These are phyloP conservation scores for Phlebiopsis flavidoalba DNA, from an alignment of 768 basidiomycete species.

Conservation along the genomic window DNA sequence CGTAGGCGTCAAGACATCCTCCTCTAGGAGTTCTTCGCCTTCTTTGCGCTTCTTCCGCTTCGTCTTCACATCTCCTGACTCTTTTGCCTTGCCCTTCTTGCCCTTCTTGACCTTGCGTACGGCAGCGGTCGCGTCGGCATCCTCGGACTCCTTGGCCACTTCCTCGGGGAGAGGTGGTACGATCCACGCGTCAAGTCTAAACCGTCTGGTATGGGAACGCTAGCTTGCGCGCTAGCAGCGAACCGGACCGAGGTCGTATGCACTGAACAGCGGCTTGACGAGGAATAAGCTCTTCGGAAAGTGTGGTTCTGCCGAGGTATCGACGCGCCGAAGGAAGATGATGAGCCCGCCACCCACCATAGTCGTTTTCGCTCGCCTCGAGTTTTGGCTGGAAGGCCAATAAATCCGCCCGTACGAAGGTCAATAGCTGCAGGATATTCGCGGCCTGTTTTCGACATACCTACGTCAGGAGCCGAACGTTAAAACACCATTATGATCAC, in stretches of 20 bases:
- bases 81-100: slow-evolving; percentile 45
- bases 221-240: slow-evolving; percentile 71
- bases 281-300: slow-evolving; percentile 92
- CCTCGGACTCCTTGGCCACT: slow-evolving; percentile 22
- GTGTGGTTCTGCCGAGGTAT: slow-evolving; percentile 34
- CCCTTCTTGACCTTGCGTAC: slow-evolving; percentile 34
- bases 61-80: slow-evolving; percentile 22
- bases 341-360: slow-evolving; percentile 34
- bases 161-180: slow-evolving; percentile 53
- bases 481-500: too few relatives aligned
- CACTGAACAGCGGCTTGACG: slow-evolving; percentile 70
- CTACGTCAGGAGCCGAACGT: background rate
- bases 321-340: slow-evolving; percentile 32
- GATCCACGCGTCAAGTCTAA: slow-evolving; percentile 83
- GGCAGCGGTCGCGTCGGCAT: slow-evolving; percentile 29
- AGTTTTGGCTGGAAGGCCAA: slow-evolving; percentile 40
- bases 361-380: slow-evolving; percentile 30
- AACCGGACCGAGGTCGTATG: slow-evolving; percentile 86
- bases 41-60: slow-evolving; percentile 44
- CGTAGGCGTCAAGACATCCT: slow-evolving; percentile 35
- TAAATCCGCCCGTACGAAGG: slow-evolving; percentile 73
- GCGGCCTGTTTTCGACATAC: slow-evolving; percentile 61
- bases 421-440: slow-evolving; percentile 69
- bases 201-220: slow-evolving; percentile 77
- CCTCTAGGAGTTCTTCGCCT: slow-evolving; percentile 26